phyloP scores from a whole-genome alignment of 352 stramenopile species.

The Phytopythium mirpurense region DNA sequence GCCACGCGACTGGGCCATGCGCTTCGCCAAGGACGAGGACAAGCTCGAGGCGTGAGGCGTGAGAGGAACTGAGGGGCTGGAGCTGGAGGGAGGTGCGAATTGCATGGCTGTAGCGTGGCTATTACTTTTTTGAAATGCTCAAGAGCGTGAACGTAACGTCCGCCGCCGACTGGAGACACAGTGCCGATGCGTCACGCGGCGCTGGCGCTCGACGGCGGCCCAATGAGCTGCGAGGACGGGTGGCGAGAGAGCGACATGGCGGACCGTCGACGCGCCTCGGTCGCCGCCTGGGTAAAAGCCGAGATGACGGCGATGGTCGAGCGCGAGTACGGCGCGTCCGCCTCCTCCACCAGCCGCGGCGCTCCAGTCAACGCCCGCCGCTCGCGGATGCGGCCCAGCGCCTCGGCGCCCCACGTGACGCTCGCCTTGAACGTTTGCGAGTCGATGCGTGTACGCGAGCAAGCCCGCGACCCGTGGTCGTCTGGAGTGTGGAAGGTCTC shows the following conservation, averaged over 20 bases:
- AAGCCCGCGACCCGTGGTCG: not conserved
- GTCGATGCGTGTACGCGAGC: not conserved
- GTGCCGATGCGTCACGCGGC: not conserved
- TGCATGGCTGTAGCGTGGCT: too few species aligned
- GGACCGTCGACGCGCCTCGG: slow-evolving; percentile 46
- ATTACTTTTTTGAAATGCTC: too few species aligned
- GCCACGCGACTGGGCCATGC: slow-evolving; percentile 57
- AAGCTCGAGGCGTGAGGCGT: too few species aligned
- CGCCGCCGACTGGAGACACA: too few species aligned
- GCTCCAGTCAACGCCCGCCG: not conserved
- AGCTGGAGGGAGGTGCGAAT: too few species aligned
- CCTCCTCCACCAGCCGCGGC: not conserved
- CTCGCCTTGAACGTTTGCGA: not conserved
- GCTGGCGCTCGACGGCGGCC: not conserved
- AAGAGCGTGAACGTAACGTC: too few species aligned
- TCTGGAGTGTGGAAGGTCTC: slow-evolving; percentile 3
- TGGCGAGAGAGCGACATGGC: slow-evolving; percentile 45
- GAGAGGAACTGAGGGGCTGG: too few species aligned
- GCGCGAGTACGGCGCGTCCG: slow-evolving; percentile 7
- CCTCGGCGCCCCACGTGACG: not conserved
- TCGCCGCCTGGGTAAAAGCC: slow-evolving; percentile 42
- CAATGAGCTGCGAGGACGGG: slow-evolving; percentile 23
- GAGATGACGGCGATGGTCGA: slow-evolving; percentile 42
- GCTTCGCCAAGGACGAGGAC: slow-evolving; percentile 13
- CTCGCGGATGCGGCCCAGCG: not conserved